Conservation (phyloP, 2,329 filamentous ascomycete genomes). For the Aspergillus sp. region DNA sequence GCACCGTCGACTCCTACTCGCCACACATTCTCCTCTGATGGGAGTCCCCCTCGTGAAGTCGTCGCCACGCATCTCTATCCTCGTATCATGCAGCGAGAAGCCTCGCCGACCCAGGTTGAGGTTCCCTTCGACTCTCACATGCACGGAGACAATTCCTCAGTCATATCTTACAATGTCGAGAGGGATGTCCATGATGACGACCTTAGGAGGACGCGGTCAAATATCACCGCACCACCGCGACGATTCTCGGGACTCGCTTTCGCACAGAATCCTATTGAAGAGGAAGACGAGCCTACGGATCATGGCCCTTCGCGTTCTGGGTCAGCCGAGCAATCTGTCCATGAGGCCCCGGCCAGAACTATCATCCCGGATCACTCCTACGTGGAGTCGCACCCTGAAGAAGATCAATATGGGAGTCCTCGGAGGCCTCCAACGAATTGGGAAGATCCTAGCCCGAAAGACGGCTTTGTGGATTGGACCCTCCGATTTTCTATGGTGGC, state of each 20-base stretch:
- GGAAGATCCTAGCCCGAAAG: not conserved
- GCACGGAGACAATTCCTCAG: conserved; percentile 33
- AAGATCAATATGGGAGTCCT: not conserved
- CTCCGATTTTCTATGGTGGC: not conserved
- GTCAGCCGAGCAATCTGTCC: not conserved
- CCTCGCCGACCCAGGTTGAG: not conserved
- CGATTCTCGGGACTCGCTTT: conserved; percentile 34
- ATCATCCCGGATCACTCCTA: conserved; percentile 22
- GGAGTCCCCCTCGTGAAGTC: conserved; percentile 26
- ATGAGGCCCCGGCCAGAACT: conserved; percentile 20
- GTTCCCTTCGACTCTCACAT: not conserved
- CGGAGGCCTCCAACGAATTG: not conserved
- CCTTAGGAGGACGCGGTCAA: conserved; percentile 33
- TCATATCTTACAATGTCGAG: conserved; percentile 35
- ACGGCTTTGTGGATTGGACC: not conserved
- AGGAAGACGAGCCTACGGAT: conserved; percentile 27
- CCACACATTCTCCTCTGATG: conserved; percentile 32
- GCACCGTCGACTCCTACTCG: conserved; percentile 19
- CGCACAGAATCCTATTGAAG: conserved; percentile 27
- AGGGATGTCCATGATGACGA: conserved; percentile 38
- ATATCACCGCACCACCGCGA: conserved; percentile 37
- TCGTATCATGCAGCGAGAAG: conserved; percentile 23
- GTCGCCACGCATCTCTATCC: conserved; percentile 29
- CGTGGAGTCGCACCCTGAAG: not conserved
- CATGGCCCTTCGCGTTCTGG: not conserved